Evolutionary conservation across 2,329 filamentous ascomycete genomes (phyloP), one percentile per base, ranked within the genome.

Genomic region (Salinomyces thailandicus): DNA sequence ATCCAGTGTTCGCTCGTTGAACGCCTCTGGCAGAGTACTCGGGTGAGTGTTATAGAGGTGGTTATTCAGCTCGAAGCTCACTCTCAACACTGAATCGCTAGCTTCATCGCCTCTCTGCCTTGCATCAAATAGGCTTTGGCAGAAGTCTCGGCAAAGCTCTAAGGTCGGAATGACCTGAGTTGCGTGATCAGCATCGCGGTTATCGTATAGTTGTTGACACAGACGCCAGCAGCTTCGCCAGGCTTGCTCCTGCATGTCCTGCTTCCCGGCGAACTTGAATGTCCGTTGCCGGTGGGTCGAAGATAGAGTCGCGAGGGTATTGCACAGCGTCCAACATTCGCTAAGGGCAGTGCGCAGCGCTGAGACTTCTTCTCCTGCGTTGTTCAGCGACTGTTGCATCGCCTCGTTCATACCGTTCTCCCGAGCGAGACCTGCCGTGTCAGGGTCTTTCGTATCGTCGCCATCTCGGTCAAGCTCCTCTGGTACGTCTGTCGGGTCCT

Each of bases 161-260:
- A 95, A 64, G 2, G 85, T 93, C 14, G 78, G 75, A 38, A 74
- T 72, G 29, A 87, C 77, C 42, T 81, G 77, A 19, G 74, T 73
- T 35, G 78, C 73, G 19, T 76, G 68, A 36, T 79, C 72, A 45
- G 86, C 79, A 38, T 89, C 77, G 35, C 79, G 73, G 46, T 80
- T 85, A 43, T 86, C 76, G 55, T 95, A 95, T 3, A 96, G 71
- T 39, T 82, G 81, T 56, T 93, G 85, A 55, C 87, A 96, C 16
- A 96, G 67, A 50, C 81, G 82, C 89, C 87, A 96, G 62, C 87
- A 96, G 43, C 81, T 83, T 58, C 83, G 85, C 89, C 87, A 95
- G 0, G 87, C 86, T 50, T 81, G 80, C 56, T 93, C 85, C 54
- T 93, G 83, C 18, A 80, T 75, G 47, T 85, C 80, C 1, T 81